Percentiles rank a stretch among this genome's conserved stretches.
These are phyloP conservation scores for Urtica urens DNA, from an alignment of 306 rosid species.

Conservation along the genomic window DNA sequence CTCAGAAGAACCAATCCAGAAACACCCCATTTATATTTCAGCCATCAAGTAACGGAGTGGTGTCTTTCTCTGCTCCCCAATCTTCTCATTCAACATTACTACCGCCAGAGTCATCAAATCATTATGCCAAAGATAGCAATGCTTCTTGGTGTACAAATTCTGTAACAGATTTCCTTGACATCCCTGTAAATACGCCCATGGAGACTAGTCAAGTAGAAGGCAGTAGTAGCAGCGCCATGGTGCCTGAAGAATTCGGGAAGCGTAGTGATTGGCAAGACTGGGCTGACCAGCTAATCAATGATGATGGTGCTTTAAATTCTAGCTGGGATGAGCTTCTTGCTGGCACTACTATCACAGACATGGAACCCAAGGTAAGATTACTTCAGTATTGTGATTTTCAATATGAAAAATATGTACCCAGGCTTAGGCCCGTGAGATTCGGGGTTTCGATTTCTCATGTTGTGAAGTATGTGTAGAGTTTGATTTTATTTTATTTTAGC, in stretches of 20 bases:
- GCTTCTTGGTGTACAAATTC: constrained; percentile 72
- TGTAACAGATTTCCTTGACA: constrained; percentile 58
- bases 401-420: too few relatives aligned
- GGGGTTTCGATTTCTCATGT: too few relatives aligned
- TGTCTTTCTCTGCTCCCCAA: constrained; percentile 40
- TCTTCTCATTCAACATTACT: constrained; percentile 42
- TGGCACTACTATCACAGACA: constrained; percentile 48
- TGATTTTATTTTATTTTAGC: constrained; percentile 13
- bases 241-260: constrained; percentile 60
- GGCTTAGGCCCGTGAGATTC: too few relatives aligned
- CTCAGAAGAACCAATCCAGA: constrained; percentile 44
- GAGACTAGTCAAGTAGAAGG: constrained; percentile 57
- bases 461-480: too few relatives aligned
- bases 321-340: constrained; percentile 78
- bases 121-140: constrained; percentile 43
- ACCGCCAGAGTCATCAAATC: constrained; percentile 39
- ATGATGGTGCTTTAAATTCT: constrained; percentile 67
- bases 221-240: constrained; percentile 43
- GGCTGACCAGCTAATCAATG: constrained; percentile 88
- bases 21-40: constrained; percentile 46
- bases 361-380: constrained; percentile 71
- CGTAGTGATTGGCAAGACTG: constrained; percentile 79
- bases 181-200: constrained; percentile 46
- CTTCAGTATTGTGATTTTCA: too few relatives aligned
- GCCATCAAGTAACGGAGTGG: constrained; percentile 32